Evolutionary conservation across 805 yeast species (phyloP).

Genomic region (Barnettozyma pratensis): DNA sequence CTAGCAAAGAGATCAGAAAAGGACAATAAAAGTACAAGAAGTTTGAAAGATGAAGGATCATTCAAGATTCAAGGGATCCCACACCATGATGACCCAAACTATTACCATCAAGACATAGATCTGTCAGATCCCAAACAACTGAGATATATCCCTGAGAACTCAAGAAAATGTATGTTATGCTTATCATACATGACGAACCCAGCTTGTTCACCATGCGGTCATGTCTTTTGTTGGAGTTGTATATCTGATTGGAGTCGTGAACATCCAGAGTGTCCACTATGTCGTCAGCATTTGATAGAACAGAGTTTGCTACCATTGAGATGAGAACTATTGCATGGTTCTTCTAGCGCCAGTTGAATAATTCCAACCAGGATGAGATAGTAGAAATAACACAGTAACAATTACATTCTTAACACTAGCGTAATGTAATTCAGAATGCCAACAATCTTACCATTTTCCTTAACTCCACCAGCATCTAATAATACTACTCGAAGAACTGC

Average conservation of each 20-base stretch:
- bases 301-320: constrained; percentile 23
- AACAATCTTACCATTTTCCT: too few species aligned
- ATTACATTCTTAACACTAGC: too few species aligned
- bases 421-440: too few species aligned
- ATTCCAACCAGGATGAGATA: too few species aligned
- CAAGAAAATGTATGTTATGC: constrained; percentile 82
- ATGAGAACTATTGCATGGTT: background rate
- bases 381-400: too few species aligned
- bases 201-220: constrained; percentile 86
- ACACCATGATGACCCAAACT: constrained; percentile 1
- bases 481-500: too few species aligned
- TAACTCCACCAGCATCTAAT: too few species aligned
- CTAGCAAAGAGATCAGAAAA: background rate
- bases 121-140: constrained; percentile 52
- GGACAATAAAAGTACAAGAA: background rate
- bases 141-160: constrained; percentile 62
- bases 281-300: constrained; percentile 60
- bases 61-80: constrained; percentile 8
- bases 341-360: too few species aligned
- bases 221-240: constrained; percentile 89
- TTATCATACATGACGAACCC: constrained; percentile 77
- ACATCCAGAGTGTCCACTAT: constrained; percentile 84
- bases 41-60: background rate
- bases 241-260: constrained; percentile 87
- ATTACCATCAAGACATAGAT: constrained; percentile 34